phyloP scores from a whole-genome alignment of 1,284 basidiomycete species.

The Cystobasidiaceae sp. region DNA sequence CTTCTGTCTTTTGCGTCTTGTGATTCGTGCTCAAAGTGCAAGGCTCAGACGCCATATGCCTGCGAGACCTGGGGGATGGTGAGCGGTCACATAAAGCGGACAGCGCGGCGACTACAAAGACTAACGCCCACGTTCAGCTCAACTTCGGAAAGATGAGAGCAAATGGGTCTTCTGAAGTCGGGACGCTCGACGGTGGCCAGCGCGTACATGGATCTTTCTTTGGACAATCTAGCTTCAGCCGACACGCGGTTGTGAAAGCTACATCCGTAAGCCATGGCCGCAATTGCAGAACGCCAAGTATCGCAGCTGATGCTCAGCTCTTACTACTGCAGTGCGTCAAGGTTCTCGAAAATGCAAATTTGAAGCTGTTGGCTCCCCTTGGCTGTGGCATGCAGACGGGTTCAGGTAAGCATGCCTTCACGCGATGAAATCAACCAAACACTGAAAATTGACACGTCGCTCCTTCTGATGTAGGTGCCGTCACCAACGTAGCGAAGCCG shows the following conservation, averaged over 20 bases:
- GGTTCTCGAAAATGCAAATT: not conserved
- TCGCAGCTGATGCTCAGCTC: not conserved
- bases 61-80: not conserved
- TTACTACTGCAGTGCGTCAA: not conserved
- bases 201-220: conserved; percentile 9
- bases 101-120: not conserved
- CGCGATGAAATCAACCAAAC: too few relatives aligned
- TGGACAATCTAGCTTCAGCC: conserved; percentile 11
- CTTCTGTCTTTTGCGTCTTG: conserved; percentile 5
- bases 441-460: too few relatives aligned
- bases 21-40: not conserved
- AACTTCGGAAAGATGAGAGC: conserved; percentile 3
- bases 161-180: not conserved
- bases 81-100: not conserved
- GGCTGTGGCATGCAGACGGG: not conserved
- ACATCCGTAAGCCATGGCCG: conserved; percentile 1
- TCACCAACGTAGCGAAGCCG: not conserved
- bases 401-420: not conserved
- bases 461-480: too few relatives aligned
- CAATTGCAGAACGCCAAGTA: too few relatives aligned
- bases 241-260: not conserved
- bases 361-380: not conserved
- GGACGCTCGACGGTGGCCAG: not conserved
- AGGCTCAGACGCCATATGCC: not conserved
- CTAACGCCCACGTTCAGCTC: not conserved